phyloP scores from a whole-genome alignment of 768 basidiomycete genomes.

The Leccinellum luteum region DNA sequence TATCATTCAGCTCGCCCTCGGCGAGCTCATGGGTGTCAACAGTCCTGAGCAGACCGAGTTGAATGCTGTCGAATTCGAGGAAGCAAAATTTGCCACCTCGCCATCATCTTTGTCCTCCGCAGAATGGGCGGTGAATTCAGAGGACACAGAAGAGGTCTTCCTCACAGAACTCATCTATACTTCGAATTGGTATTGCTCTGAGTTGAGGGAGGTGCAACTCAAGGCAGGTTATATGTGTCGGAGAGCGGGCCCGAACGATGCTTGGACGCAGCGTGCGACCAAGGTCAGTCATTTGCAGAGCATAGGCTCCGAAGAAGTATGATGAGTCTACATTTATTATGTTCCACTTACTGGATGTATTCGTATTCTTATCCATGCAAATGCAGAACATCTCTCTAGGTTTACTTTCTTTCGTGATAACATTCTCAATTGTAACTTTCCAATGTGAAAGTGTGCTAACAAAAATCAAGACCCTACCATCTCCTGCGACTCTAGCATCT shows the following conservation, averaged over 20 bases:
- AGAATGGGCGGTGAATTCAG: not conserved
- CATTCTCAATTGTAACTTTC: too few species aligned
- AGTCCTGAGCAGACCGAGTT: slow-evolving; percentile 13
- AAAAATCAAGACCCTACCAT: too few species aligned
- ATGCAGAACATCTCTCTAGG: too few species aligned
- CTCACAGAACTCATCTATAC: slow-evolving; percentile 39
- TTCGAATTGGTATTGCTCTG: slow-evolving; percentile 42
- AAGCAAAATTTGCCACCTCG: slow-evolving; percentile 5
- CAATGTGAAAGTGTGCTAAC: too few species aligned
- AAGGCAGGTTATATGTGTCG: slow-evolving; percentile 39
- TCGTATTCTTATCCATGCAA: not conserved
- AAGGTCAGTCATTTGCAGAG: slow-evolving; percentile 9
- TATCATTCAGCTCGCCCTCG: slow-evolving; percentile 9
- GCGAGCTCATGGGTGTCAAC: slow-evolving; percentile 9
- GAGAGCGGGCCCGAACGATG: slow-evolving; percentile 35
- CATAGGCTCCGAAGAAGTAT: slow-evolving; percentile 19
- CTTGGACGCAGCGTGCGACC: slow-evolving; percentile 31
- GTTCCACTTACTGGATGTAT: not conserved
- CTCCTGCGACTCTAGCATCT: too few species aligned
- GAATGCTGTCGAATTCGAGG: slow-evolving; percentile 25
- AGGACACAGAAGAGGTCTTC: slow-evolving; percentile 25
- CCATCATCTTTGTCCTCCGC: not conserved
- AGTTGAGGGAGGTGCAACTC: slow-evolving; percentile 41
- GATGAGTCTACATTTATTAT: not conserved
- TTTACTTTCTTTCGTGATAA: too few species aligned